phyloP scores from a whole-genome alignment of 2,329 filamentous ascomycete species.

The Atkinsonella texensis region DNA sequence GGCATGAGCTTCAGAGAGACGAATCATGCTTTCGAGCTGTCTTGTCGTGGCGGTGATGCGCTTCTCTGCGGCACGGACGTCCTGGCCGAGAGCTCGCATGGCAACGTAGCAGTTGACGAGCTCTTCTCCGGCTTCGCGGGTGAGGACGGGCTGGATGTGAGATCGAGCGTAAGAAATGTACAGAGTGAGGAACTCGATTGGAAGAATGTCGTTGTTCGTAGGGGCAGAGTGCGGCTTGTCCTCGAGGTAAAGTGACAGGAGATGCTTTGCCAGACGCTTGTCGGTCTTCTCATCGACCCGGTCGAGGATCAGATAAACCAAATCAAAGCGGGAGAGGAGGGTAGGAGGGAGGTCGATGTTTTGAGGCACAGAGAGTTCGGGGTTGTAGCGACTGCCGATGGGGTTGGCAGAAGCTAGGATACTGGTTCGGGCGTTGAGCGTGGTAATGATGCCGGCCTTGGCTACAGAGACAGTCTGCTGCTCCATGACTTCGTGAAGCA shows the following conservation, averaged over 20 bases:
- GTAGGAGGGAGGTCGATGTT: slow-evolving; percentile 97
- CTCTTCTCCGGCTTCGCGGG: slow-evolving; percentile 66
- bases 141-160: slow-evolving; percentile 73
- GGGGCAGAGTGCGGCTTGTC: slow-evolving; percentile 79
- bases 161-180: slow-evolving; percentile 95
- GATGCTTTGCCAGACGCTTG: slow-evolving; percentile 77
- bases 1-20: slow-evolving; percentile 87
- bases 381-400: slow-evolving; percentile 96
- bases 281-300: slow-evolving; percentile 84
- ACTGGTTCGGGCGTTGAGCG: slow-evolving; percentile 86
- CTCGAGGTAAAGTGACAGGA: slow-evolving; percentile 94
- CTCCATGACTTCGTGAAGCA: slow-evolving; percentile 82
- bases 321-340: slow-evolving; percentile 85
- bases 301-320: slow-evolving; percentile 94
- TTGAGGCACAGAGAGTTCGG: slow-evolving; percentile 86
- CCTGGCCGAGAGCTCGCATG: slow-evolving; percentile 87
- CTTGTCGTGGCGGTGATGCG: slow-evolving; percentile 95
- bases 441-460: slow-evolving; percentile 92
- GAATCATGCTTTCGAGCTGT: slow-evolving; percentile 97
- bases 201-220: slow-evolving; percentile 64
- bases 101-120: slow-evolving; percentile 81
- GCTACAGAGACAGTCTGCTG: slow-evolving; percentile 77
- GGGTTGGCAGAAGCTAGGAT: slow-evolving; percentile 96
- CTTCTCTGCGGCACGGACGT: slow-evolving; percentile 78
- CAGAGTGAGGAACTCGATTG: slow-evolving; percentile 86